Evolutionary conservation across 1,284 basidiomycete genomes (phyloP).

Genomic region (Apiotrichum gamsii): DNA sequence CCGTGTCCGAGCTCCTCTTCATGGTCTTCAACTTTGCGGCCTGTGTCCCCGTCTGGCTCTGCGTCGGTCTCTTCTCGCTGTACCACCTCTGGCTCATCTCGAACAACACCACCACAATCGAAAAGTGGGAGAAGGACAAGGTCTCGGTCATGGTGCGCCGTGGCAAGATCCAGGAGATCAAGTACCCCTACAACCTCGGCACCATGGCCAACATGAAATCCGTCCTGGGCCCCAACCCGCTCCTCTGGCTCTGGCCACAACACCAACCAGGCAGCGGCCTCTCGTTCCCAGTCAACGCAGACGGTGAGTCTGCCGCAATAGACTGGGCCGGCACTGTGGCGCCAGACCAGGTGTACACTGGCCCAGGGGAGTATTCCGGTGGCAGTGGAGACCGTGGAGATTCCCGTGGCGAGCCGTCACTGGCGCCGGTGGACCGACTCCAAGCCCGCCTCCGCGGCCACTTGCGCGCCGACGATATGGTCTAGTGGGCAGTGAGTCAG

Average conservation of each 20-base stretch:
- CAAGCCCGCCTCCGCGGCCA: slow-evolving; percentile 17
- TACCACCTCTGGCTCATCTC: slow-evolving; percentile 82
- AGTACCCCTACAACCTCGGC: slow-evolving; percentile 89
- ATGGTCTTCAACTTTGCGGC: slow-evolving; percentile 80
- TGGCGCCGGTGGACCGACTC: not conserved
- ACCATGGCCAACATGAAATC: slow-evolving; percentile 63
- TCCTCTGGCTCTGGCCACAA: slow-evolving; percentile 72
- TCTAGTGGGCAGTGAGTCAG: slow-evolving; percentile 1
- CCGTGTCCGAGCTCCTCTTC: slow-evolving; percentile 66
- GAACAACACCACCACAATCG: slow-evolving; percentile 89
- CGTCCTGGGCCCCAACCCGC: slow-evolving; percentile 66
- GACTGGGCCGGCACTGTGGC: slow-evolving; percentile 36
- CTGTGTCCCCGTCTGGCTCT: slow-evolving; percentile 75
- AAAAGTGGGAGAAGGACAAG: slow-evolving; percentile 96
- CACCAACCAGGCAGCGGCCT: slow-evolving; percentile 62
- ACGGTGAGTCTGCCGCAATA: slow-evolving; percentile 64
- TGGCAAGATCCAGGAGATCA: slow-evolving; percentile 80
- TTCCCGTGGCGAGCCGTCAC: no score
- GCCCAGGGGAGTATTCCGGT: no score
- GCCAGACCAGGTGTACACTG: slow-evolving; percentile 10
- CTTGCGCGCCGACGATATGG: slow-evolving; percentile 11
- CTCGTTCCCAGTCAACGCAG: slow-evolving; percentile 65
- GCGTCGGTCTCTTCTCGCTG: slow-evolving; percentile 80
- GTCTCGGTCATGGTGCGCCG: slow-evolving; percentile 74
- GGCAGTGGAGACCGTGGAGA: no score